Evolutionary conservation across 345 rosid species (phyloP), one percentile per base, ranked within the genome.

Genomic region (Hibiscus syriacus): DNA sequence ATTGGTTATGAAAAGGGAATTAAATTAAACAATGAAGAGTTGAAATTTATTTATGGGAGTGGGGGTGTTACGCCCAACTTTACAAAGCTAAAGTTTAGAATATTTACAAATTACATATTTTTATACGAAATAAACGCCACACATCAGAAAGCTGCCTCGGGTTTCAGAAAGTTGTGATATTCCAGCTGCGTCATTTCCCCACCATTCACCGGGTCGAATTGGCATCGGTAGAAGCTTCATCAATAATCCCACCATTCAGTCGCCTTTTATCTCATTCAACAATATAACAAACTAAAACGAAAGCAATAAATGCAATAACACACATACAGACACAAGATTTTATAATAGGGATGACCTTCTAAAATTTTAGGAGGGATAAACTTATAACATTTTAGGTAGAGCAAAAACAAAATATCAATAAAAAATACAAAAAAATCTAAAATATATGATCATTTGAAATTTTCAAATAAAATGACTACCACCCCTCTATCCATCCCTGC

Each of bases 101-200:
- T 67, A 67, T 67, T 67, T 53, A 67, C 70, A 67, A 22, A 39
- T 32, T 53, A 32, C n/a, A n/a, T n/a, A n/a, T n/a, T n/a, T n/a
- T n/a, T n/a, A n/a, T n/a, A 56, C n/a, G 30, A 16, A 29, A 56
- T 30, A 46, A 16, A 16, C 20, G 1, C 5, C 6, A 16, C 43
- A 23, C 29, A 22, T 39, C 12, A 39, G 45, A 39, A 39, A 10
- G 45, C 45, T 12, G 13, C 11, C 45, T 39, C 45, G 2, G 45
- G 45, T 12, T 39, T 39, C 45, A 39, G 12, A 9, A 39, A 39
- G 45, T 39, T 39, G 45, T 39, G 45, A 39, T 39, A 39, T 39
- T 39, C 13, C 13, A 39, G 45, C 14, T 39, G 45, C 2, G 45
- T 39, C 45, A 39, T 39, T 39, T 39, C 45, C 11, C 45, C 45